Evolutionary conservation across 495 filamentous ascomycete species (phyloP), one percentile per base, ranked within the genome.

Genomic region (Thozetella sp.): DNA sequence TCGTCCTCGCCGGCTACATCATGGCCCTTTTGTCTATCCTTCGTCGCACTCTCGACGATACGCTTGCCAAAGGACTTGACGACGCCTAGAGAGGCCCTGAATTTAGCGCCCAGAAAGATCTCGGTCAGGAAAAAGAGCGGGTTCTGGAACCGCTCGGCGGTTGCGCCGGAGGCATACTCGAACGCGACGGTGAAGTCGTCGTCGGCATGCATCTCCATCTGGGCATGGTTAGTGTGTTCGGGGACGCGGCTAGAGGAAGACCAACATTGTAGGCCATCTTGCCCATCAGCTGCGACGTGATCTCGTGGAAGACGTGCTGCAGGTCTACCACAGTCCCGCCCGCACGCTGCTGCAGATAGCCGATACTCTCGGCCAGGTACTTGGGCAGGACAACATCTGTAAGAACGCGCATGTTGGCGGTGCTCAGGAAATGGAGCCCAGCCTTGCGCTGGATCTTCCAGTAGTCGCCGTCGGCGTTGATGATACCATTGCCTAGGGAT

Each of bases 361-460:
- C 25, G 15, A 80, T 63, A 27, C 67, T 81, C 48, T 77, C 67
- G 10, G 63, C 64, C 2, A 86, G 58, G 53, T 82, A 80, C 22
- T 76, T 71, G 1, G 85, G 84, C 23, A 88, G 76, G 0, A 78
- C 77, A 23, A 81, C 65, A 46, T 87, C 81, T 22, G 81, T 83
- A 34, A 88, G 72, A n/a, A 78, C 75, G 19, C 80, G 76, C 11
- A 87, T 63, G 54, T 86, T 86, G 51, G 83, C 66, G 24, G 74
- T 75, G 63, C 70, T 88, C 58, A 88, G 81, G 59, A 87, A 87
- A 15, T 78, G 70, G 17, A 83, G 64, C 1, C 85, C 85, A 27
- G 85, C 84, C 65, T 86, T 86, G 25, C 85, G 72, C 64, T 88
- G 85, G 1, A 79, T 70, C 58, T 78, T 84, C 84, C 85, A 87